Percentiles rank a stretch among this genome's conserved stretches.
Evolutionary conservation across 2,329 filamentous ascomycete species (phyloP).

Genomic region (Hirsutella minnesotensis): DNA sequence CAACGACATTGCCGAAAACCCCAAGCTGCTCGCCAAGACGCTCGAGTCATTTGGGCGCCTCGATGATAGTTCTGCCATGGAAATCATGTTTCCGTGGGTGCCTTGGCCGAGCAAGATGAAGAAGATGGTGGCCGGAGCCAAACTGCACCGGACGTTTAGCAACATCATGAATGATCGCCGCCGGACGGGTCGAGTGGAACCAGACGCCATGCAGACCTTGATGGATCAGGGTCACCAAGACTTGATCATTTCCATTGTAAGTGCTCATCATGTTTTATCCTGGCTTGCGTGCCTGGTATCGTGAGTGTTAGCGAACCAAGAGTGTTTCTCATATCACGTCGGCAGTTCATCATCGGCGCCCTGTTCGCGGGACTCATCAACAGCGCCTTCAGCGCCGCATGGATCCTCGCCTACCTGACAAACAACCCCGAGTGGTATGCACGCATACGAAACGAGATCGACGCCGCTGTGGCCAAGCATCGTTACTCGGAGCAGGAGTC

Average conservation of each 20-base stretch:
- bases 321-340: not conserved
- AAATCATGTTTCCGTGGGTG: slow-evolving; percentile 41
- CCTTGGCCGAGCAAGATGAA: slow-evolving; percentile 30
- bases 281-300: too few species aligned
- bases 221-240: slow-evolving; percentile 38
- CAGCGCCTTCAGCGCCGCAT: slow-evolving; percentile 41
- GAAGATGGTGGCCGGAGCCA: slow-evolving; percentile 30
- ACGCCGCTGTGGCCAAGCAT: slow-evolving; percentile 29
- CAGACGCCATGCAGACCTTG: slow-evolving; percentile 40
- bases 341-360: slow-evolving; percentile 37
- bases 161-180: slow-evolving; percentile 33
- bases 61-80: slow-evolving; percentile 28
- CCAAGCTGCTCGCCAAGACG: slow-evolving; percentile 25
- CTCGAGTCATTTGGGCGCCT: slow-evolving; percentile 34
- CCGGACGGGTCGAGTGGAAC: slow-evolving; percentile 25
- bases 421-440: slow-evolving; percentile 32
- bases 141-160: slow-evolving; percentile 36
- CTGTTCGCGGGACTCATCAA: slow-evolving; percentile 48
- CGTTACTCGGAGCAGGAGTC: slow-evolving; percentile 17
- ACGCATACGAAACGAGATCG: slow-evolving; percentile 33
- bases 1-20: slow-evolving; percentile 38
- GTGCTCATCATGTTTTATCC: slow-evolving; percentile 3
- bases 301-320: too few species aligned
- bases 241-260: slow-evolving; percentile 27
- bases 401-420: slow-evolving; percentile 38